Evolutionary conservation across 768 basidiomycete species (phyloP), one percentile per base, ranked within the genome.

Genomic region (Chalciporus chontae): DNA sequence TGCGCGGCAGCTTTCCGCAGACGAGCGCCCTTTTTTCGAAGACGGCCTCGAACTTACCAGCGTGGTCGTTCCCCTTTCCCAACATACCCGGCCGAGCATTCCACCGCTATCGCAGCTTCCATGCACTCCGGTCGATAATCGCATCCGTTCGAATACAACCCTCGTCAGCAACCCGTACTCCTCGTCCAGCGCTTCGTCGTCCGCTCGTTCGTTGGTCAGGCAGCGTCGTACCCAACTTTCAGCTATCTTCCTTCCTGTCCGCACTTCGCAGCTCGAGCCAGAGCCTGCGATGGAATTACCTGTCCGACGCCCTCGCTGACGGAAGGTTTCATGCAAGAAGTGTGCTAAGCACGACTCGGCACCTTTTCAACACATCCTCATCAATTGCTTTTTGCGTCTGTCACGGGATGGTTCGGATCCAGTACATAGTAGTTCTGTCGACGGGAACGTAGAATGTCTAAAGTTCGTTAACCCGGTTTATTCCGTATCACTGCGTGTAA

Each of bases 281-380:
- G 58, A 69, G 43, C 68, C 68, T 34, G 57, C 53, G 3, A 69
- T 68, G 68, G 66, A 68, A 34, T 36, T 68, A 1, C 59, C 63
- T 26, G 50, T 45, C 5, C 59, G 61, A 21, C 50, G 37, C 38
- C 9, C 38, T 10, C 40, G 48, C 9, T 11, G 34, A 9, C 5
- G 34, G 34, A n/a, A 6, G n/a, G 34, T 2, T 36, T 5, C 15
- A 6, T 36, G 15, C 34, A 31, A 9, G 29, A 8, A 9, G 29
- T 15, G 13, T 4, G n/a, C 32, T 3, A n/a, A n/a, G n/a, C n/a
- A n/a, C 27, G 7, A 29, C 27, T 29, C 8, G 27, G 8, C 27
- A 29, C 11, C 27, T 29, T 29, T 29, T 29, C 21, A 29, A 15
- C n/a, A 15, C 34, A 7, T 5, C 5, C 11, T 15, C 15, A n/a